Percentiles rank a stretch among this genome's conserved stretches.
Evolutionary conservation across 371 early-diverging fungal genomes (phyloP).

Genomic region (Mortierella sp.): DNA sequence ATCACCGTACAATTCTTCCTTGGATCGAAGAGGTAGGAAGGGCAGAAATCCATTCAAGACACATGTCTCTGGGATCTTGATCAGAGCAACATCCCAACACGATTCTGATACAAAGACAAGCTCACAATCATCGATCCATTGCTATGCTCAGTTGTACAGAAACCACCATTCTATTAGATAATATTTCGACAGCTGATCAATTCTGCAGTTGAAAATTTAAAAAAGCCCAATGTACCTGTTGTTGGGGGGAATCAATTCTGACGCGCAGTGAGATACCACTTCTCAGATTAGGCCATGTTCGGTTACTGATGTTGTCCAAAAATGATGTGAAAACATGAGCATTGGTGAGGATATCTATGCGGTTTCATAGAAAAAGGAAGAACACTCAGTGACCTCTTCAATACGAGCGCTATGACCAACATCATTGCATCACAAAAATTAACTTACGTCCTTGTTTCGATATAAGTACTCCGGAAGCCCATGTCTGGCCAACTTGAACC

Average conservation of each 20-base stretch:
- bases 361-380: not conserved
- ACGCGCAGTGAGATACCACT: constrained; percentile 49
- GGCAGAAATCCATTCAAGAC: constrained; percentile 48
- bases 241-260: constrained; percentile 53
- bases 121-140: constrained; percentile 56
- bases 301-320: constrained; percentile 49
- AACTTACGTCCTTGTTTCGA: constrained; percentile 55
- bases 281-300: constrained; percentile 50
- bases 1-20: constrained; percentile 28
- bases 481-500: constrained; percentile 56
- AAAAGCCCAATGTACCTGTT: constrained; percentile 24
- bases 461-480: constrained; percentile 56
- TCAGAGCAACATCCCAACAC: constrained; percentile 52
- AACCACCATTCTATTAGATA: not conserved
- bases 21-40: constrained; percentile 34
- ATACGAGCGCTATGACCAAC: too few relatives aligned
- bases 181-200: not conserved
- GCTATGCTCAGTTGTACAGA: constrained; percentile 16
- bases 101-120: constrained; percentile 56
- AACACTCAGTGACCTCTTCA: too few relatives aligned
- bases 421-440: not conserved
- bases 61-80: constrained; percentile 55
- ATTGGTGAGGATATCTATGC: constrained; percentile 54
- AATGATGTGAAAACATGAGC: constrained; percentile 57
- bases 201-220: not conserved